These are phyloP conservation scores for Camellia granthamiana DNA, from an alignment of 148 eudicot species.

Conservation along the genomic window DNA sequence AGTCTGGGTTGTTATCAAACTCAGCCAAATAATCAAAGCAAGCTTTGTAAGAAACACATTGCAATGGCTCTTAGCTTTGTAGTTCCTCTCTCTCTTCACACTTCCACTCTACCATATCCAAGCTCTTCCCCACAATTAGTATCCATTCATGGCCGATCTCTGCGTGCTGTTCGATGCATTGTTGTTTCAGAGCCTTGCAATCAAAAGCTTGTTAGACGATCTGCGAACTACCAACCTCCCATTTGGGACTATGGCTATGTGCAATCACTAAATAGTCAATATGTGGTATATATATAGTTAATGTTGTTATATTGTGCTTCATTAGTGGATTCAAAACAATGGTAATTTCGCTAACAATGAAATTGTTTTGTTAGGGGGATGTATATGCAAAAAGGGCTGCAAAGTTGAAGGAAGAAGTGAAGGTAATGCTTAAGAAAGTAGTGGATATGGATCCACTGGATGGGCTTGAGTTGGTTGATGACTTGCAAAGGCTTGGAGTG, in stretches of 20 bases:
- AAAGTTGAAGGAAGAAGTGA: background rate
- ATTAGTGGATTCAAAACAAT: background rate
- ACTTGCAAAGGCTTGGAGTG: slow-evolving; percentile 30
- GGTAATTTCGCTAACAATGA: background rate
- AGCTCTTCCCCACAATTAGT: background rate
- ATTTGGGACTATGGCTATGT: background rate
- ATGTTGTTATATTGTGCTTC: too few species aligned
- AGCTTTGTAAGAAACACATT: too few species aligned
- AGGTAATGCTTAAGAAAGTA: background rate
- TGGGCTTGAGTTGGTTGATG: slow-evolving; percentile 27
- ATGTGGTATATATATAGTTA: background rate
- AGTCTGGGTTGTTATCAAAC: too few species aligned
- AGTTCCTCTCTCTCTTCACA: too few species aligned
- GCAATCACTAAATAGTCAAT: slow-evolving; percentile 6
- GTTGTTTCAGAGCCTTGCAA: background rate
- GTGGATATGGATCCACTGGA: background rate
- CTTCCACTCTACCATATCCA: background rate
- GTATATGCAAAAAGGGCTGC: background rate
- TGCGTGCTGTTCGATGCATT: background rate
- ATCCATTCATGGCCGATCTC: background rate
- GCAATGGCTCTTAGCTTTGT: too few species aligned
- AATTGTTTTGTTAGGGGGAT: background rate
- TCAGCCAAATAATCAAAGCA: too few species aligned
- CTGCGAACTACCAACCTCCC: slow-evolving; percentile 12
- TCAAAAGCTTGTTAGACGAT: background rate